Conservation (phyloP, 257 asterid genomes). For the Rehmannia glutinosa region DNA sequence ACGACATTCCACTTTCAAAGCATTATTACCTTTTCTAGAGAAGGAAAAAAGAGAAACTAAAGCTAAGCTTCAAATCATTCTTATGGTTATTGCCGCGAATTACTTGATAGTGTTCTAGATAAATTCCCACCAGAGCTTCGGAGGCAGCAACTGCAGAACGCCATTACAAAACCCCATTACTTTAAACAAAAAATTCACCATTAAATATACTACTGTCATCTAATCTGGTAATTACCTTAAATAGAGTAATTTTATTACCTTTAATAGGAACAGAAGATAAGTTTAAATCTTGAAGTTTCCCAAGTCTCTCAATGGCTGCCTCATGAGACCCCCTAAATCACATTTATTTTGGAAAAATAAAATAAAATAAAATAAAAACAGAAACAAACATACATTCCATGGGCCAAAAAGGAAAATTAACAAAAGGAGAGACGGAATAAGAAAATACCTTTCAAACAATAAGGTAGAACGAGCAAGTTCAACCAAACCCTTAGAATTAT, state of each 20-base stretch:
- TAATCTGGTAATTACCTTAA: neutral
- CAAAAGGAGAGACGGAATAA: no score
- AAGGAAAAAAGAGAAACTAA: neutral
- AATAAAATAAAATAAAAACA: neutral
- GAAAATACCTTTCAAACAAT: conserved; percentile 57
- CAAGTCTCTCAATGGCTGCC: conserved; percentile 75
- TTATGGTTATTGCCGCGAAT: conserved; percentile 7
- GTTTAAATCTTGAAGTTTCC: conserved; percentile 49
- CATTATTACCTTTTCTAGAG: neutral
- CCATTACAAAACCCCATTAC: conserved; percentile 12
- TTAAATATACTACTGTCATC: neutral
- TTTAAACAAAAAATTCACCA: neutral
- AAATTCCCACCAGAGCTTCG: conserved; percentile 83
- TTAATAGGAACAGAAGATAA: conserved; percentile 55
- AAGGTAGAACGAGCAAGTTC: conserved; percentile 78
- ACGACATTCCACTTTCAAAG: neutral
- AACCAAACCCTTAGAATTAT: conserved; percentile 71
- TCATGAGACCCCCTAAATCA: conserved; percentile 61
- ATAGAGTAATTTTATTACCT: conserved; percentile 38
- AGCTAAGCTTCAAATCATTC: conserved; percentile 6
- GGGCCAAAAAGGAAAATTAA: neutral
- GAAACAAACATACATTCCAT: no score
- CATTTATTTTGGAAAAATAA: no score
- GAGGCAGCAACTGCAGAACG: conserved; percentile 82
- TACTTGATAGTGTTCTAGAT: conserved; percentile 60